Base-by-base conservation (phyloP, 805 yeast genomes). In the Saturnispora hagleri region DNA sequence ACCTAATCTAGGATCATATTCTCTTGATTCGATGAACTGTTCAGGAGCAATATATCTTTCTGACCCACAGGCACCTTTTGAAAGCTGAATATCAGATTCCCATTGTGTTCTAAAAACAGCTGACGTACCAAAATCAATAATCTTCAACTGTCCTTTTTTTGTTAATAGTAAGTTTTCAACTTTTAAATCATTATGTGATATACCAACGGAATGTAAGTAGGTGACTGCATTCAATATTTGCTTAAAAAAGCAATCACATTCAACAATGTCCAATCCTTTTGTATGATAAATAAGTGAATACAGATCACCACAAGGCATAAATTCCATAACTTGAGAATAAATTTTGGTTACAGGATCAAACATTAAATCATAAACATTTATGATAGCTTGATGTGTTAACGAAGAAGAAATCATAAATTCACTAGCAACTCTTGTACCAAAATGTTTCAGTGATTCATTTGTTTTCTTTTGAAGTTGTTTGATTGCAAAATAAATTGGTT, bases 41-140 rank as follows among this genome's bases (percentile, higher is more conserved):
- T 89, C 97, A 0, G 97, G 97, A 0, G 97, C 87, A 64, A 89
- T 88, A 67, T 88, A 90, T 1, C 97, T 93, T 53, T 82, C 91
- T 1, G 95, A 84, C 3, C 97, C 97, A 61, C 90, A 79, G 5
- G 84, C 77, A n/a, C 96, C 95, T 22, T 72, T 67, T 34, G 83
- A 76, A 49, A 78, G 72, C 60, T 84, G 89, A 40, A 81, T 79
- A 47, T 82, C 83, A 51, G 73, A 73, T 60, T 88, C 96, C 95
- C 96, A 90, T 3, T 89, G 88, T 51, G 96, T 89, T 56, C 86
- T 80, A 66, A 90, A 86, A 33, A 93, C 96, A 53, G 86, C 90
- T 46, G 95, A 84, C 47, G 91, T 88, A 27, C 97, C 97, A 66
- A 90, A 90, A 65, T 90, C 97, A 42, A 88, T 79, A 49, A 84